Conservation (phyloP, 2,329 filamentous ascomycete species). For the Acrodontium crateriforme region DNA sequence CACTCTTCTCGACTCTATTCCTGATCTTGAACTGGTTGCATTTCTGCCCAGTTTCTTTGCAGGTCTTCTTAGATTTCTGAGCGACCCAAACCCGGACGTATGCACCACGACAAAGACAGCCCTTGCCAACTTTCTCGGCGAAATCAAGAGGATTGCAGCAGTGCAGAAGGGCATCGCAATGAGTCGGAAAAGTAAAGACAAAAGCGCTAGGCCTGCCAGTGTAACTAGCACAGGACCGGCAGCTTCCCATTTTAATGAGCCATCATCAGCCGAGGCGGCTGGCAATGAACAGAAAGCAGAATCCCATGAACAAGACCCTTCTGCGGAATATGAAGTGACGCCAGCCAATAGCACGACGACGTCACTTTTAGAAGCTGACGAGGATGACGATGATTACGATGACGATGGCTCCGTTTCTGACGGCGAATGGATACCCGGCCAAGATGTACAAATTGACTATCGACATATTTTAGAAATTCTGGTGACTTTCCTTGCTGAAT, state of each 20-base stretch:
- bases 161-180: conserved; percentile 88
- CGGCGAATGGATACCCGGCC: conserved; percentile 92
- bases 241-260: too few species aligned
- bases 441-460: conserved; percentile 91
- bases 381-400: conserved; percentile 32
- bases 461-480: conserved; percentile 83
- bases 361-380: too few species aligned
- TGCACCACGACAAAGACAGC: conserved; percentile 81
- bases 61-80: conserved; percentile 80
- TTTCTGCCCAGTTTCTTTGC: conserved; percentile 85
- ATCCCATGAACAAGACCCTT: conserved; percentile 1
- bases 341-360: conserved; percentile 32
- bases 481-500: conserved; percentile 74
- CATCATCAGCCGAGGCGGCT: too few species aligned
- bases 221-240: too few species aligned
- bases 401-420: conserved; percentile 7
- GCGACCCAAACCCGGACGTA: conserved; percentile 85
- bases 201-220: conserved; percentile 13
- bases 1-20: conserved; percentile 85
- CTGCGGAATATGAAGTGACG: conserved; percentile 6
- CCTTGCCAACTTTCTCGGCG: conserved; percentile 76
- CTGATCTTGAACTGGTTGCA: conserved; percentile 85
- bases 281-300: not conserved
- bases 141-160: conserved; percentile 87
- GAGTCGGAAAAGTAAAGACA: conserved; percentile 56